Percentiles rank a stretch among this genome's conserved stretches.
phyloP scores from a whole-genome alignment of 345 rosid species.

The Aethionema arabicum region DNA sequence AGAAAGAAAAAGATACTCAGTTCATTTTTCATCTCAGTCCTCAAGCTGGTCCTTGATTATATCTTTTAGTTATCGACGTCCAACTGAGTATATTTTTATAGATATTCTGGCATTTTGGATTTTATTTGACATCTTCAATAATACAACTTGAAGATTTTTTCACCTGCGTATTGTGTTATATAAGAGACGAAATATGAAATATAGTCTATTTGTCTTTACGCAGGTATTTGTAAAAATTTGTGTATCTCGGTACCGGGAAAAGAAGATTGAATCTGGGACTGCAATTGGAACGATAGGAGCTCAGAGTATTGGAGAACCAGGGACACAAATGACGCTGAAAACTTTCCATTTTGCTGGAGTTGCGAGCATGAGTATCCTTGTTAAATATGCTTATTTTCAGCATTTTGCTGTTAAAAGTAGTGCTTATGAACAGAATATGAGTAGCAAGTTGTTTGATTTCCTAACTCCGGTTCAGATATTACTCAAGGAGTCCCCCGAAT shows the following conservation, averaged over 20 bases:
- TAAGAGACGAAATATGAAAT: background rate
- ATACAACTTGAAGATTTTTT: conserved; percentile 12
- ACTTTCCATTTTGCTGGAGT: conserved; percentile 99
- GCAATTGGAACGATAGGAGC: conserved; percentile 98
- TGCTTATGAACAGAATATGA: conserved; percentile 26
- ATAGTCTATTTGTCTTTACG: conserved; percentile 10
- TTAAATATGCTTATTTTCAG: conserved; percentile 13
- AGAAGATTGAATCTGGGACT: conserved; percentile 88
- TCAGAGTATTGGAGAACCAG: conserved; percentile 98
- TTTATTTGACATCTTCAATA: conserved; percentile 2
- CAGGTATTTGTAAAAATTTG: conserved; percentile 77
- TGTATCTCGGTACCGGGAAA: conserved; percentile 62
- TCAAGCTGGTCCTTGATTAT: no score
- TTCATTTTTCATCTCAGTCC: conserved; percentile 30
- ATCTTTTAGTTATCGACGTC: no score
- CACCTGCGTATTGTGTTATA: conserved; percentile 3
- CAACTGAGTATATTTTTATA: no score
- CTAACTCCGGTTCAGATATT: conserved; percentile 65
- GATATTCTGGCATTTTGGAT: no score
- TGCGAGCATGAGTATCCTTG: conserved; percentile 99
- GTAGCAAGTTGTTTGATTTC: conserved; percentile 39
- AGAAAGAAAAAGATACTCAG: conserved; percentile 7
- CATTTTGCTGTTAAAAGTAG: conserved; percentile 9
- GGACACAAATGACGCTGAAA: conserved; percentile 98
- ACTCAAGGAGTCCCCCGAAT: conserved; percentile 99